A percentile compares a stretch with the other conserved stretches of the same genome.
Conservation (phyloP, 441 rosid genomes). For the Manihot esculenta region DNA sequence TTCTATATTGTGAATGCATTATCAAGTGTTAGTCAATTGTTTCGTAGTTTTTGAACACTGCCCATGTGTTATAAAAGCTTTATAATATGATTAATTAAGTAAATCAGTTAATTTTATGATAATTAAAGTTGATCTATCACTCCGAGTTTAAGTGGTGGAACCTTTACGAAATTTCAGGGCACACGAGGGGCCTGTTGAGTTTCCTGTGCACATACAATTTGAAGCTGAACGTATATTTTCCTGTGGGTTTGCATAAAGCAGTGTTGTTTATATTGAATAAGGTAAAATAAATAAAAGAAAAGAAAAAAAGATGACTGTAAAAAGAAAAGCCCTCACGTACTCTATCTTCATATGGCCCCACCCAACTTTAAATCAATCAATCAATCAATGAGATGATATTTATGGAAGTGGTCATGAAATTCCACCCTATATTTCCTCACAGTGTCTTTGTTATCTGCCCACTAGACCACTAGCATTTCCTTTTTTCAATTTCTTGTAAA, state of each 20-base stretch:
- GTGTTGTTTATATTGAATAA: conserved; percentile 17
- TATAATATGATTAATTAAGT: neutral
- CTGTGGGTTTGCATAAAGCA: conserved; percentile 1
- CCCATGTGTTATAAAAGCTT: too few species aligned
- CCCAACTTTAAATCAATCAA: conserved; percentile 13
- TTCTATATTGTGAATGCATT: too few species aligned
- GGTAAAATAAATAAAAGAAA: neutral
- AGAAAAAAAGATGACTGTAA: neutral
- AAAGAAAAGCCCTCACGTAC: neutral
- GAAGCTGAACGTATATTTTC: neutral
- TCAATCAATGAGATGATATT: conserved; percentile 3
- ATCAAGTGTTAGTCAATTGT: too few species aligned
- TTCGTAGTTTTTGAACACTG: too few species aligned
- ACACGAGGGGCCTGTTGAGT: conserved; percentile 28
- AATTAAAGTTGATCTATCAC: too few species aligned
- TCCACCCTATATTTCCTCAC: conserved; percentile 16
- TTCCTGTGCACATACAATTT: neutral
- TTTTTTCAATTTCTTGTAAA: too few species aligned
- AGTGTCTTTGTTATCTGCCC: conserved; percentile 16
- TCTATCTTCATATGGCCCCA: conserved; percentile 2
- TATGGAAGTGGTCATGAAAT: conserved; percentile 21
- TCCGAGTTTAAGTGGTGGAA: too few species aligned
- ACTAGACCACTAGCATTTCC: too few species aligned
- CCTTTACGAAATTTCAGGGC: neutral
- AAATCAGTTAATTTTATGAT: too few species aligned